These are phyloP conservation scores for Bjerkandera adusta DNA, from an alignment of 1,284 basidiomycete genomes.

Conservation along the genomic window DNA sequence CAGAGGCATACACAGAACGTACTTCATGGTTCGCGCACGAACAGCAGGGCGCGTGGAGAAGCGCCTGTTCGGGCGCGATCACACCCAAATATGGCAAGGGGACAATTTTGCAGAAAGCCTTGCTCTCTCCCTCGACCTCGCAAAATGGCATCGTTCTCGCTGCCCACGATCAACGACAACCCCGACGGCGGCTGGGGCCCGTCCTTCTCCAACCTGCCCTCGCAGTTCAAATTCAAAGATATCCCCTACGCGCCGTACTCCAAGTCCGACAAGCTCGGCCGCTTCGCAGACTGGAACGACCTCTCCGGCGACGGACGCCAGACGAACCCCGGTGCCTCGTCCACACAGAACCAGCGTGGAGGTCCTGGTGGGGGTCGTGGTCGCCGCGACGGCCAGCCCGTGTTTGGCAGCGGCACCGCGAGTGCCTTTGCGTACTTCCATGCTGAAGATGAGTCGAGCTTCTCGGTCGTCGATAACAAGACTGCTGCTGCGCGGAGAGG, in stretches of 20 bases:
- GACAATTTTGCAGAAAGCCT: constrained; percentile 24
- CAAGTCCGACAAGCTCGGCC: constrained; percentile 97
- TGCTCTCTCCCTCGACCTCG: constrained; percentile 8
- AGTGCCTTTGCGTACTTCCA: constrained; percentile 99
- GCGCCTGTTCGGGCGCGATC: no score
- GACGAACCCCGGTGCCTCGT: constrained; percentile 47
- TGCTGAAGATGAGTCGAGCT: constrained; percentile 96
- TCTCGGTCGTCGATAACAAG: constrained; percentile 95
- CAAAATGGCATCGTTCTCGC: constrained; percentile 70
- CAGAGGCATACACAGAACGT: constrained; percentile 29
- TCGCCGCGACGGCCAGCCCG: constrained; percentile 64
- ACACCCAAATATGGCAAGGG: constrained; percentile 10
- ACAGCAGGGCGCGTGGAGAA: constrained; percentile 6
- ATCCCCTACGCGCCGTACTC: constrained; percentile 97
- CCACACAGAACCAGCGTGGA: constrained; percentile 47
- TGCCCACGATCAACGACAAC: constrained; percentile 78
- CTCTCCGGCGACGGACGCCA: constrained; percentile 64
- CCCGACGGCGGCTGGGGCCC: constrained; percentile 84
- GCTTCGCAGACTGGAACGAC: constrained; percentile 98
- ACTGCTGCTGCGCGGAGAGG: constrained; percentile 62
- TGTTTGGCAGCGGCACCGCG: constrained; percentile 80
- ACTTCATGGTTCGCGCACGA: constrained; percentile 74
- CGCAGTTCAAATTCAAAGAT: constrained; percentile 83
- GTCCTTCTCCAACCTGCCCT: constrained; percentile 70
- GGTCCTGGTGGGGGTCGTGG: constrained; percentile 47